These are phyloP conservation scores for Isoetes engelmannii DNA, from an alignment of 83 land plant genomes.

Conservation along the genomic window DNA sequence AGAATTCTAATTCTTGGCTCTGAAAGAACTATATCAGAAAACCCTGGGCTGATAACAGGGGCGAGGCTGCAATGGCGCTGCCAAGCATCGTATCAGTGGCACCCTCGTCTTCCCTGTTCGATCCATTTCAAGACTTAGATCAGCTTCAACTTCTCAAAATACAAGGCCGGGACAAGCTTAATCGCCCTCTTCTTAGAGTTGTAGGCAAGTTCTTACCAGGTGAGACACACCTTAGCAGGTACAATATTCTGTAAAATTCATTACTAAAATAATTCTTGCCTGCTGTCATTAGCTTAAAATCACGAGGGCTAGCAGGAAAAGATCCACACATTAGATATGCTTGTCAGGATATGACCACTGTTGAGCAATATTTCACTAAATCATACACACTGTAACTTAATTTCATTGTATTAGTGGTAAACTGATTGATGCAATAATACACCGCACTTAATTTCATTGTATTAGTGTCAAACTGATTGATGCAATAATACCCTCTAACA, in stretches of 20 bases:
- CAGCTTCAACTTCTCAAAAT: background rate
- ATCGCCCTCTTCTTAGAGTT: background rate
- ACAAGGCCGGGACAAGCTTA: background rate
- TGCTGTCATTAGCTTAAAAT: background rate
- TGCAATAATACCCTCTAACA: no score
- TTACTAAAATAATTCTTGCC: background rate
- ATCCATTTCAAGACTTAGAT: background rate
- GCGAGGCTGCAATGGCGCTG: no score
- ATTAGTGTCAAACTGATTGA: no score
- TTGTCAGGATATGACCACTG: background rate
- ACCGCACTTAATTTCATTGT: no score
- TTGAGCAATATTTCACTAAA: background rate
- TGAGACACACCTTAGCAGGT: background rate
- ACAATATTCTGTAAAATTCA: background rate
- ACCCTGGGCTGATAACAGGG: no score
- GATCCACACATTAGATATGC: background rate
- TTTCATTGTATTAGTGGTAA: no score
- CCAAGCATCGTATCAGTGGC: no score
- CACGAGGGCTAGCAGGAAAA: background rate
- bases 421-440: no score
- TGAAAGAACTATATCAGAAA: no score
- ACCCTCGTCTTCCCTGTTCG: background rate
- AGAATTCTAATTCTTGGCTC: no score
- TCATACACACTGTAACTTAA: background rate
- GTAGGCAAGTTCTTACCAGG: constrained; percentile 10